These are phyloP conservation scores for Pseudogymnoascus sp. DNA, from an alignment of 2,329 filamentous ascomycete genomes.

Conservation along the genomic window DNA sequence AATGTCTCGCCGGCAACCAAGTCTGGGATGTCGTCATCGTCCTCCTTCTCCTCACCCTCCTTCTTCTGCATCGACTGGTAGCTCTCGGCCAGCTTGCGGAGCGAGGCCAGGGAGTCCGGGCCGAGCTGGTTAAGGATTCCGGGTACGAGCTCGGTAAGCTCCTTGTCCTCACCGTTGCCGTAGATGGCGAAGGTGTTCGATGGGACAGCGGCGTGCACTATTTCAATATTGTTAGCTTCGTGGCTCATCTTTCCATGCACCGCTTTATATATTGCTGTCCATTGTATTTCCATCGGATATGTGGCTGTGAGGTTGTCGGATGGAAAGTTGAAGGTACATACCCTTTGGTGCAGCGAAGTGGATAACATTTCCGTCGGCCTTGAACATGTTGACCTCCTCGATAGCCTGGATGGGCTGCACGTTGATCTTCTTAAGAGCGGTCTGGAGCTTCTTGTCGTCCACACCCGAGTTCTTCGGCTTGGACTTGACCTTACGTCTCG, in stretches of 20 bases:
- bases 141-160: constrained; percentile 97
- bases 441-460: constrained; percentile 99
- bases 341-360: constrained; percentile 98
- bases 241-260: neutral
- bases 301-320: neutral
- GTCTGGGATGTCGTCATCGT: constrained; percentile 92
- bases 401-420: constrained; percentile 99
- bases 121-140: constrained; percentile 99
- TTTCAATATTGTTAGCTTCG: neutral
- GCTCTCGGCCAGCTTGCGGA: constrained; percentile 97
- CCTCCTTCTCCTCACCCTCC: constrained; percentile 68
- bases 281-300: neutral
- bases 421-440: constrained; percentile 97
- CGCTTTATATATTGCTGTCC: neutral
- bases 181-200: constrained; percentile 99
- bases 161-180: constrained; percentile 97
- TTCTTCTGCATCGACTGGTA: constrained; percentile 99
- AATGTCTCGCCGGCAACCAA: constrained; percentile 97
- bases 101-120: constrained; percentile 92
- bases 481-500: constrained; percentile 97
- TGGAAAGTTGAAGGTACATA: constrained; percentile 32
- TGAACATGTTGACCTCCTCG: constrained; percentile 99
- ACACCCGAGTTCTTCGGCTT: constrained; percentile 84
- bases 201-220: constrained; percentile 94
- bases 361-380: constrained; percentile 99